phyloP scores from a whole-genome alignment of 2,329 filamentous ascomycete genomes.

The Lasiodiplodia hormozganensis region DNA sequence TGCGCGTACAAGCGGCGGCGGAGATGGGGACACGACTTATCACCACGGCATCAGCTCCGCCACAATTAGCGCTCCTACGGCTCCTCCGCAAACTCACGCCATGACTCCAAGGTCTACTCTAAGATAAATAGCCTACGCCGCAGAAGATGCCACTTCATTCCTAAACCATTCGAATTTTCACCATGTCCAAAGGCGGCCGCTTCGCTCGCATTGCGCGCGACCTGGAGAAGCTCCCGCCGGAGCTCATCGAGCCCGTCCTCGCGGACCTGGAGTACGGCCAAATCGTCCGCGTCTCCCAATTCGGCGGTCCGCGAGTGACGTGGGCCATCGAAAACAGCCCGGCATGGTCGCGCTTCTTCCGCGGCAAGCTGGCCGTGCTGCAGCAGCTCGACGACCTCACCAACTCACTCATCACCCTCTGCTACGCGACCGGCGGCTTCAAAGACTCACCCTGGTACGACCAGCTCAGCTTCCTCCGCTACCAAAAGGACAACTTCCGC shows the following conservation, averaged over 20 bases:
- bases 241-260: slow-evolving; percentile 3
- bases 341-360: not conserved
- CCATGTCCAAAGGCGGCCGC: not conserved
- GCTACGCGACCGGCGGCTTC: not conserved
- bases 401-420: not conserved
- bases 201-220: not conserved
- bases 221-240: not conserved
- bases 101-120: too few species aligned
- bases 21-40: too few species aligned
- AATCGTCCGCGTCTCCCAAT: not conserved
- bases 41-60: too few species aligned
- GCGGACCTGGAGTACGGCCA: not conserved
- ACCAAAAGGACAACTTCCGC: not conserved
- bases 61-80: too few species aligned
- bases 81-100: not conserved
- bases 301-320: not conserved
- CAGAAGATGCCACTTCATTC: too few species aligned
- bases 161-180: not conserved
- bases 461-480: not conserved
- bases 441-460: not conserved
- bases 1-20: too few species aligned
- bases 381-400: not conserved
- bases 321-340: slow-evolving; percentile 2
- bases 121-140: too few species aligned
- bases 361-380: not conserved